These are phyloP conservation scores for Ogataea henricii DNA, from an alignment of 805 yeast species.

Conservation along the genomic window DNA sequence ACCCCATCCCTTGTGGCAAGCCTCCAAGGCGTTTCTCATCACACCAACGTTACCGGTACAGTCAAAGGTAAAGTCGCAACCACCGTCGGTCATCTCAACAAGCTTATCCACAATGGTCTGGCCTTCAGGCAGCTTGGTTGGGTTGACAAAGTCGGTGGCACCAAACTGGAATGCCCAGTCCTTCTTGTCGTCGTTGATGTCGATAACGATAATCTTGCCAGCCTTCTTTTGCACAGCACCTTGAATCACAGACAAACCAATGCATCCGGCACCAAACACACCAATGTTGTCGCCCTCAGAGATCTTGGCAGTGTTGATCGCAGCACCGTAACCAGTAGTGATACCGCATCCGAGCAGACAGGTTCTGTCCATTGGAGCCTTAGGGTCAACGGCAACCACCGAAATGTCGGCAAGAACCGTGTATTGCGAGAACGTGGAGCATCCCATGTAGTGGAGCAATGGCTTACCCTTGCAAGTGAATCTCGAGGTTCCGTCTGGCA, in stretches of 20 bases:
- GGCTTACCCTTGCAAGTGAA: constrained; percentile 85
- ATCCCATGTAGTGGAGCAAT: constrained; percentile 94
- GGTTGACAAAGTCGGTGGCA: constrained; percentile 93
- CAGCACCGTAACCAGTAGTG: constrained; percentile 98
- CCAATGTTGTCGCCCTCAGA: constrained; percentile 92
- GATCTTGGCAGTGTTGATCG: constrained; percentile 88
- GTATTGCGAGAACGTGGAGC: constrained; percentile 95
- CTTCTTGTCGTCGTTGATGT: constrained; percentile 81
- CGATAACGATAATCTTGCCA: constrained; percentile 78
- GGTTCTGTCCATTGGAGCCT: constrained; percentile 82
- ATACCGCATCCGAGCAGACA: constrained; percentile 98
- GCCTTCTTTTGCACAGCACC: constrained; percentile 90
- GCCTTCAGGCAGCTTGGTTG: constrained; percentile 72
- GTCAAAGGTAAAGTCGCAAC: constrained; percentile 93
- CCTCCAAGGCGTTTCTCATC: constrained; percentile 95
- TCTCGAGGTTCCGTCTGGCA: constrained; percentile 98
- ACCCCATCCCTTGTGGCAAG: constrained; percentile 99
- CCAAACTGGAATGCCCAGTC: constrained; percentile 89
- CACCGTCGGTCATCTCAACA: constrained; percentile 93
- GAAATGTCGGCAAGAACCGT: constrained; percentile 98
- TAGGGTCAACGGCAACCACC: constrained; percentile 84
- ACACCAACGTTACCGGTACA: constrained; percentile 96
- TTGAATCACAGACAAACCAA: constrained; percentile 93
- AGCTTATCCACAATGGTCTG: constrained; percentile 78
- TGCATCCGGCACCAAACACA: constrained; percentile 97